phyloP scores from a whole-genome alignment of 2,329 filamentous ascomycete species.

The Magnaporthiopsis rhizophila region DNA sequence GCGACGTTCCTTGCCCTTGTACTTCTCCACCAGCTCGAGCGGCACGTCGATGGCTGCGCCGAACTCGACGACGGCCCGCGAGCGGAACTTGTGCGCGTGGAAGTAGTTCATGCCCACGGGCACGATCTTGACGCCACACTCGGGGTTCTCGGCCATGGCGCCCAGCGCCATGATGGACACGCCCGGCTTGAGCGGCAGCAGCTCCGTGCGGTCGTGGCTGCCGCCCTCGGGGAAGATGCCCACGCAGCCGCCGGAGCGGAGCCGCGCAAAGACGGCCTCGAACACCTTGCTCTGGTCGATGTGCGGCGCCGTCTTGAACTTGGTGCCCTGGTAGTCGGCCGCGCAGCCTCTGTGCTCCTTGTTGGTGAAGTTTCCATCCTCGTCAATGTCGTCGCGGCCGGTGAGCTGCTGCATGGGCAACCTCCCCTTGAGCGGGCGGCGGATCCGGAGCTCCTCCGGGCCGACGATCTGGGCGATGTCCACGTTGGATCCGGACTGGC shows the following conservation, averaged over 20 bases:
- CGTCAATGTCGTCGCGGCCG: slow-evolving; percentile 63
- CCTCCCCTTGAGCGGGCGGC: slow-evolving; percentile 76
- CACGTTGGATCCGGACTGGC: slow-evolving; percentile 65
- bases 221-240: slow-evolving; percentile 97
- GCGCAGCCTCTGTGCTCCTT: slow-evolving; percentile 43
- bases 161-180: slow-evolving; percentile 95
- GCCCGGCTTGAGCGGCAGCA: slow-evolving; percentile 89
- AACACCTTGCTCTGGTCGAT: slow-evolving; percentile 93
- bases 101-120: slow-evolving; percentile 99
- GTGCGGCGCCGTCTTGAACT: slow-evolving; percentile 83
- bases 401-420: slow-evolving; percentile 75
- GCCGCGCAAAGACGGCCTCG: slow-evolving; percentile 79
- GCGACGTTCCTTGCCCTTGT: slow-evolving; percentile 72
- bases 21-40: slow-evolving; percentile 73
- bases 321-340: slow-evolving; percentile 65
- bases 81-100: slow-evolving; percentile 96
- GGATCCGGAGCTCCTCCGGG: slow-evolving; percentile 73
- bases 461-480: slow-evolving; percentile 78
- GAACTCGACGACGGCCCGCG: slow-evolving; percentile 91
- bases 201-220: slow-evolving; percentile 86
- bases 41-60: slow-evolving; percentile 83
- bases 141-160: slow-evolving; percentile 73
- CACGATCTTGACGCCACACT: slow-evolving; percentile 88
- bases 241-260: slow-evolving; percentile 78
- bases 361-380: slow-evolving; percentile 55